Conservation (phyloP, 495 filamentous ascomycete species). For the Aspergillus ostianus region DNA sequence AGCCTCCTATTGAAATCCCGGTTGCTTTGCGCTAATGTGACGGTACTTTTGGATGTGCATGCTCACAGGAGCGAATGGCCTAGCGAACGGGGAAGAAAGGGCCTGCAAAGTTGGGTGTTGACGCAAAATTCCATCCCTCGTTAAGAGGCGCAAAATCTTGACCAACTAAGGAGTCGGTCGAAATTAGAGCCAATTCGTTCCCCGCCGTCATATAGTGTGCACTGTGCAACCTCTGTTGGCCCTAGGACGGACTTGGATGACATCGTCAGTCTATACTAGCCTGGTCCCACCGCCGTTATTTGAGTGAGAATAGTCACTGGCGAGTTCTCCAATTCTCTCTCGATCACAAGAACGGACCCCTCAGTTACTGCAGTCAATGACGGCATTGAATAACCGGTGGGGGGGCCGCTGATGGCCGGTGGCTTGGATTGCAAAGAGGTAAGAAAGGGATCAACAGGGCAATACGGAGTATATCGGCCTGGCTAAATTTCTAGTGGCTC, state of each 20-base stretch:
- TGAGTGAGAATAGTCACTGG: too few relatives aligned
- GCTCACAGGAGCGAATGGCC: background rate
- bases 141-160: background rate
- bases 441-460: slow-evolving; percentile 4
- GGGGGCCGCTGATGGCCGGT: background rate
- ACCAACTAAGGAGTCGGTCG: background rate
- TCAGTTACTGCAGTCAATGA: background rate
- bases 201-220: background rate
- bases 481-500: background rate
- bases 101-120: background rate
- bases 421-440: slow-evolving; percentile 2
- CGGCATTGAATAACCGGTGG: slow-evolving; percentile 6
- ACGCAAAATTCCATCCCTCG: background rate
- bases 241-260: background rate
- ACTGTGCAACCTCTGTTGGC: background rate
- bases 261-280: background rate
- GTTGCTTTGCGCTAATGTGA: background rate
- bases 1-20: background rate
- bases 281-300: background rate
- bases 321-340: background rate
- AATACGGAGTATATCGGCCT: slow-evolving; percentile 1
- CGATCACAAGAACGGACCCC: background rate
- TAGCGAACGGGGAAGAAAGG: background rate
- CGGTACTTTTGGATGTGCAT: background rate
- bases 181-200: background rate